Base-by-base conservation (phyloP, 345 rosid species). In the Gossypium stocksii region DNA sequence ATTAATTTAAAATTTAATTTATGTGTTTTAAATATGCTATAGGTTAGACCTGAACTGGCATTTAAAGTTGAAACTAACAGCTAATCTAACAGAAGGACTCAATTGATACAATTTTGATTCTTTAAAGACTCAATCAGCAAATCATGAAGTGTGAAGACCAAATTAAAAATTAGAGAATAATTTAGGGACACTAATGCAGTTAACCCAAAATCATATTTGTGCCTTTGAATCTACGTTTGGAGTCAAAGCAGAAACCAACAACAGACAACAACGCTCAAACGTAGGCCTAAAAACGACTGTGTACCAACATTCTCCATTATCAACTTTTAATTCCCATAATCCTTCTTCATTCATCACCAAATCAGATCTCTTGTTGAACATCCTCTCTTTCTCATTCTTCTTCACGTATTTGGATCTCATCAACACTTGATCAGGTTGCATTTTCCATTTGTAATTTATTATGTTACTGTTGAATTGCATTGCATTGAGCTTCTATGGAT, bases 391-490 rank as follows among this genome's bases (percentile, higher is more conserved):
- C 20, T 66, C 19, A 14, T 67, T 48, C 57, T 51, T 27, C 45
- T 51, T 9, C 73, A 52, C 45, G 22, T 3, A 45, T 52, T 70
- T 70, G 73, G 60, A 70, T 70, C 61, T 70, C 46, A 34, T 52
- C 61, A 34, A 52, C 14, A 52, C 61, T 70, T 52, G 6, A n/a
- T 58, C 73, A 70, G 73, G 73, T 70, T 46, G 41, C 41, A 34
- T 34, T 51, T 17, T 70, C 20, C 73, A 29, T 2, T 46, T 19
- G n/a, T 44, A 22, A 22, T 46, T 48, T 49, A 22, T 68, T 15
- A 23, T 52, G 73, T n/a, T 45, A 29, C 29, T 52, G 45, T 51
- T 69, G 46, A 69, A 52, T 27, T 52, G 52, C 46, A 70, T 68
- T 34, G 41, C 41, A 34, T 34, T 51, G 73, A 11, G 45, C 60